These are phyloP conservation scores for Chlorella sp. DNA, from an alignment of 139 green algal genomes.

Conservation along the genomic window DNA sequence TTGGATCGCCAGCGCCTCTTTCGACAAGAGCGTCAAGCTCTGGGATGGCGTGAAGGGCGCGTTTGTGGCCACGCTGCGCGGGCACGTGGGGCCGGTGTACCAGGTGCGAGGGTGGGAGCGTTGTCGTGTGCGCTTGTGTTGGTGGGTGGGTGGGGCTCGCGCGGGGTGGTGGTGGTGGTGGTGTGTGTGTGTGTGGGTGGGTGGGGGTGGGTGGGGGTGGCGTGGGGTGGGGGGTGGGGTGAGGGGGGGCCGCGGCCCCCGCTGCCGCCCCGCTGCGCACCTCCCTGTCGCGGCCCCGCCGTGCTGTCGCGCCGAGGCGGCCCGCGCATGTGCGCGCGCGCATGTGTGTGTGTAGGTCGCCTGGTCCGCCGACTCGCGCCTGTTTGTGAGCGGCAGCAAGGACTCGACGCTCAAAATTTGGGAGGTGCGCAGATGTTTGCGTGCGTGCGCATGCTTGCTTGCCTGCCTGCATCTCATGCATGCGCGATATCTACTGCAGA, in stretches of 20 bases:
- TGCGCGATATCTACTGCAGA: too few species aligned
- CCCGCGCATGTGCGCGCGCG: too few species aligned
- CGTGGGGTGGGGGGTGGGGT: too few species aligned
- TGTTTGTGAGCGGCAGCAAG: conserved; percentile 93
- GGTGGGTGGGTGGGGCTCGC: not conserved
- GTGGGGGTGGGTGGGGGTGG: too few species aligned
- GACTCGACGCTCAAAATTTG: conserved; percentile 96
- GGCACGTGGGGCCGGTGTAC: conserved; percentile 97
- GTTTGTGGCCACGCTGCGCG: conserved; percentile 90
- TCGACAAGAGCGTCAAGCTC: conserved; percentile 98
- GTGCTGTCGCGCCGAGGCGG: too few species aligned
- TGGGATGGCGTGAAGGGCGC: conserved; percentile 92
- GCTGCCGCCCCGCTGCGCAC: too few species aligned
- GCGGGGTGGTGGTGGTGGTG: too few species aligned
- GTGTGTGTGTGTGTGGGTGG: too few species aligned
- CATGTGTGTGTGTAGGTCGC: conserved; percentile 52
- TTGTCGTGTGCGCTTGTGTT: not conserved
- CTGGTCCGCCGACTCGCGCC: conserved; percentile 91
- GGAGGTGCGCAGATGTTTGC: not conserved
- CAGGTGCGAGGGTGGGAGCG: conserved; percentile 58
- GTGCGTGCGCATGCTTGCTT: conserved; percentile 73
- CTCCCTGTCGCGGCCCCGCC: too few species aligned
- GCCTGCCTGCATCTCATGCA: too few species aligned
- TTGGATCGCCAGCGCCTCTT: conserved; percentile 90
- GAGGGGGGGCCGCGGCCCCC: too few species aligned